Percentiles rank a stretch among this genome's conserved stretches.
Conservation (phyloP, 2,329 filamentous ascomycete genomes). For the Epichloe elymi region DNA sequence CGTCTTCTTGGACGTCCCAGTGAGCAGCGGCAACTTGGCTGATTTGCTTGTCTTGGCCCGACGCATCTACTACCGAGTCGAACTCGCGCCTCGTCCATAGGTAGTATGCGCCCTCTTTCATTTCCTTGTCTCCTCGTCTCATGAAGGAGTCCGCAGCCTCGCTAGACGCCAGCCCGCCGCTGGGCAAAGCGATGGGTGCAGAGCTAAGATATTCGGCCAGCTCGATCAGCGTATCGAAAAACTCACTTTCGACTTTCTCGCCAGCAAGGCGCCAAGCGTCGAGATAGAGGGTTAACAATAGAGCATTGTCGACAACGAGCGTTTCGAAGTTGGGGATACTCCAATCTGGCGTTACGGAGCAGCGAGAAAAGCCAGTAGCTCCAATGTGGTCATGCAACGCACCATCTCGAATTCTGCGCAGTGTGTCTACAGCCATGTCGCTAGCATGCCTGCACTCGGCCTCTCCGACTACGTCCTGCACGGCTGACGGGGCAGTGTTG, state of each 20-base stretch:
- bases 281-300: constrained; percentile 70
- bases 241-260: constrained; percentile 47
- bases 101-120: constrained; percentile 86
- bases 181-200: constrained; percentile 49
- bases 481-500: constrained; percentile 53
- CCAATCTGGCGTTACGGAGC: constrained; percentile 87
- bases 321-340: constrained; percentile 94
- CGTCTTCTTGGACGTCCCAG: constrained; percentile 72
- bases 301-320: constrained; percentile 85
- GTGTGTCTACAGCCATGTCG: constrained; percentile 67
- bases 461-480: constrained; percentile 77
- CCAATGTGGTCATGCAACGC: constrained; percentile 44
- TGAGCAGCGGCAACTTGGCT: constrained; percentile 67
- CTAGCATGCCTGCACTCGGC: constrained; percentile 61
- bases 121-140: constrained; percentile 60
- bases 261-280: constrained; percentile 61
- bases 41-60: constrained; percentile 34
- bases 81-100: constrained; percentile 88
- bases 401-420: constrained; percentile 56
- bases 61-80: constrained; percentile 48
- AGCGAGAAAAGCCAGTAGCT: constrained; percentile 48
- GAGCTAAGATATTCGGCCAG: constrained; percentile 76
- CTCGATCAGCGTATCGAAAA: constrained; percentile 67
- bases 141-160: constrained; percentile 83
- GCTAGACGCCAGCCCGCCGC: constrained; percentile 72